Percentiles rank a stretch among this genome's conserved stretches.
Evolutionary conservation across 306 rosid species (phyloP).

Genomic region (Benincasa hispida): DNA sequence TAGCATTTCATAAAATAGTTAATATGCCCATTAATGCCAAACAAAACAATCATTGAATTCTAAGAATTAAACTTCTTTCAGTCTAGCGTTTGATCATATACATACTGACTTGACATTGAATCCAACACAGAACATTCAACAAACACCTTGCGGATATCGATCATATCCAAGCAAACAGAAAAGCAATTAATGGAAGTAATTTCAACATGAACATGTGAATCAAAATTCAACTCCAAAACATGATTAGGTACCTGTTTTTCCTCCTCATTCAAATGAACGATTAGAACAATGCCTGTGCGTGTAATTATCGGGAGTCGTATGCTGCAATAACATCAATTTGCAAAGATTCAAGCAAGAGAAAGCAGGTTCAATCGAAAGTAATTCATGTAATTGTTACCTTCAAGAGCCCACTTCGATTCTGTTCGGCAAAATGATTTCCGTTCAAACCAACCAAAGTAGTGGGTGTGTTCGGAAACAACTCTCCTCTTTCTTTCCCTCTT

Average conservation of each 20-base stretch:
- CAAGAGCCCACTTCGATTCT: too few relatives aligned
- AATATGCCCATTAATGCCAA: constrained; percentile 38
- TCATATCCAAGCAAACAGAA: too few relatives aligned
- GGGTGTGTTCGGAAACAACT: too few relatives aligned
- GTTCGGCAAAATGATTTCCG: neutral
- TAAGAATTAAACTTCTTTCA: constrained; percentile 44
- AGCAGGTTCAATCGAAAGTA: neutral
- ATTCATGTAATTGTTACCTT: neutral
- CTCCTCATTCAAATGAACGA: too few relatives aligned
- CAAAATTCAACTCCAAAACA: too few relatives aligned
- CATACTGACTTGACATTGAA: constrained; percentile 37
- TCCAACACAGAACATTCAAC: constrained; percentile 59
- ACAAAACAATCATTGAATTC: constrained; percentile 56
- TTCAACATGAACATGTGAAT: too few relatives aligned
- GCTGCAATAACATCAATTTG: neutral
- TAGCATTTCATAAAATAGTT: neutral
- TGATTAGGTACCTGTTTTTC: too few relatives aligned
- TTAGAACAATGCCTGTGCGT: too few relatives aligned
- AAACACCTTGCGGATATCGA: constrained; percentile 13
- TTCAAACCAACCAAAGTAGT: neutral
- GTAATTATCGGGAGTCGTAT: neutral
- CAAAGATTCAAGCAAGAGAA: neutral
- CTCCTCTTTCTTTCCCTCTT: too few relatives aligned
- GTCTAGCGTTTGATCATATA: constrained; percentile 36
- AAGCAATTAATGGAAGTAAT: too few relatives aligned